These are phyloP conservation scores for Alternaria sp. DNA, from an alignment of 2,329 filamentous ascomycete genomes.

Conservation along the genomic window DNA sequence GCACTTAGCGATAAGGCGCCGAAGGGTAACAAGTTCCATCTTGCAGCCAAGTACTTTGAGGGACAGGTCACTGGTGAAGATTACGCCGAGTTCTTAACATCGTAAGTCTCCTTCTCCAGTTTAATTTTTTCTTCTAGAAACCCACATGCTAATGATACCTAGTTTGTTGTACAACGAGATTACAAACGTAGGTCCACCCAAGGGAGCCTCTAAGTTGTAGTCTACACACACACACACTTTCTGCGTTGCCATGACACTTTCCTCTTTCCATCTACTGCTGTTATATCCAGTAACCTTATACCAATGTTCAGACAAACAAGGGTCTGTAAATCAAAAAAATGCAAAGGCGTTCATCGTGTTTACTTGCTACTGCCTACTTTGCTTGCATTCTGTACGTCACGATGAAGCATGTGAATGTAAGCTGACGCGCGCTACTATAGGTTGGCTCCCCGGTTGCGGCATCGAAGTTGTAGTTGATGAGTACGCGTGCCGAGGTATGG, in stretches of 20 bases:
- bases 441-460: slow-evolving; percentile 24
- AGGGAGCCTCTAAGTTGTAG: slow-evolving; percentile 61
- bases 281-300: slow-evolving; percentile 22
- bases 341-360: slow-evolving; percentile 8
- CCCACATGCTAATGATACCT: slow-evolving; percentile 25
- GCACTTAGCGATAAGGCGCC: slow-evolving; percentile 76
- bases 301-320: slow-evolving; percentile 11
- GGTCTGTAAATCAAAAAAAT: slow-evolving; percentile 11
- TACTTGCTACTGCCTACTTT: background rate
- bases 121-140: too few species aligned
- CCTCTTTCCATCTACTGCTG: background rate
- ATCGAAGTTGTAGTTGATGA: slow-evolving; percentile 22
- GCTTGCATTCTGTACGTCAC: background rate
- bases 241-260: background rate
- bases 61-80: slow-evolving; percentile 95
- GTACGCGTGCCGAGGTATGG: slow-evolving; percentile 21
- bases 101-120: slow-evolving; percentile 61
- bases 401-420: slow-evolving; percentile 19
- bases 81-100: slow-evolving; percentile 94
- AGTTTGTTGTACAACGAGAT: slow-evolving; percentile 90
- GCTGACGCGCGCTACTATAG: slow-evolving; percentile 23
- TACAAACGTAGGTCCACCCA: slow-evolving; percentile 72
- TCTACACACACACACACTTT: background rate
- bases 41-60: slow-evolving; percentile 92
- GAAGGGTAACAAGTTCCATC: slow-evolving; percentile 88